Percentiles rank a stretch among this genome's conserved stretches.
Conservation (phyloP, 1,284 basidiomycete genomes). For the Ganoderma leucocontextum region DNA sequence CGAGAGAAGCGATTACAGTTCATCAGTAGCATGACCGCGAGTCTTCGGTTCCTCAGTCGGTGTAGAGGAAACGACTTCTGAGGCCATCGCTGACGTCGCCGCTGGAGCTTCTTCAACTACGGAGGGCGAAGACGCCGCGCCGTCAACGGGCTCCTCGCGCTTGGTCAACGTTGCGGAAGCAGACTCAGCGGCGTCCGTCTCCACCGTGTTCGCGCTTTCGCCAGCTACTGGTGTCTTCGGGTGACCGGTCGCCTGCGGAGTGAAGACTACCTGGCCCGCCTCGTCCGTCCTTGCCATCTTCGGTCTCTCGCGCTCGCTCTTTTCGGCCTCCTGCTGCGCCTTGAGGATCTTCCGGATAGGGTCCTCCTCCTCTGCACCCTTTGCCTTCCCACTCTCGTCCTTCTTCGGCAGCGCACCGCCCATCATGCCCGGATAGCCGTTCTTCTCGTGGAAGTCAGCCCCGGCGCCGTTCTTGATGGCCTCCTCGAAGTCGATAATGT, state of each 20-base stretch:
- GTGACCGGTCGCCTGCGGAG: slow-evolving; percentile 36
- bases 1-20: slow-evolving; percentile 22
- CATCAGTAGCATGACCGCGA: slow-evolving; percentile 25
- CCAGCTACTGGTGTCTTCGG: slow-evolving; percentile 37
- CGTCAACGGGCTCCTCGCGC: slow-evolving; percentile 12
- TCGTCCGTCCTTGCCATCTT: slow-evolving; percentile 45
- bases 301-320: slow-evolving; percentile 36
- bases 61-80: slow-evolving; percentile 4
- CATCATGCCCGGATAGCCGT: slow-evolving; percentile 56
- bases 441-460: slow-evolving; percentile 51
- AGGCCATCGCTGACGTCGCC: slow-evolving; percentile 4
- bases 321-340: slow-evolving; percentile 40
- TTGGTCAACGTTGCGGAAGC: slow-evolving; percentile 10
- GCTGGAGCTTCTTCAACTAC: slow-evolving; percentile 2
- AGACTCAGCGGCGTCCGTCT: slow-evolving; percentile 16
- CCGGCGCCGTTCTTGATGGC: slow-evolving; percentile 54
- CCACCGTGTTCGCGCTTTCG: slow-evolving; percentile 24
- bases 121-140: background rate
- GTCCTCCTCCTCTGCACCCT: slow-evolving; percentile 37
- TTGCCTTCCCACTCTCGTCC: slow-evolving; percentile 30
- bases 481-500: slow-evolving; percentile 62
- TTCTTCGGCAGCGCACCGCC: slow-evolving; percentile 42
- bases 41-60: slow-evolving; percentile 17
- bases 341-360: slow-evolving; percentile 41
- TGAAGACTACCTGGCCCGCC: slow-evolving; percentile 39